Evolutionary conservation across 768 basidiomycete species (phyloP), one percentile per base, ranked within the genome.

Genomic region (Candolleomyces eurysporus): DNA sequence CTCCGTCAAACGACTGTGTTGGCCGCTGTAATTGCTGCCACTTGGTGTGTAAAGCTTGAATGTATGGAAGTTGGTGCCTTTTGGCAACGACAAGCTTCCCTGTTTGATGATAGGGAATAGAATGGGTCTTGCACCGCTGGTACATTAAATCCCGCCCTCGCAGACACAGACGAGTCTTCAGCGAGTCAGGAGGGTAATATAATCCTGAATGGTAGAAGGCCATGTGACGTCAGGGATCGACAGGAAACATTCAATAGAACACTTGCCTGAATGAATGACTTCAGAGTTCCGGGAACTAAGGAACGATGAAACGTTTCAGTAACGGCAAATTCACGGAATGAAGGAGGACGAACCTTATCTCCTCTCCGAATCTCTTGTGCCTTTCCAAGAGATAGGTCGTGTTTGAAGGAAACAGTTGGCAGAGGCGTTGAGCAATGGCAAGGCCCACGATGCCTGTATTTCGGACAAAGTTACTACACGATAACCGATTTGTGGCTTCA

Each of bases 71-170:
- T 66, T 98, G 94, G 54, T 81, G 77, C 17, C 77, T 73, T 17
- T 79, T 84, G 0, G 92, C 96, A 45, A 98, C 90, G 1, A 98
- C 86, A 17, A 99, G 88, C 75, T 98, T 99, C 45, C 95, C 94
- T 0, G 86, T 84, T 71, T 89, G 91, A 50, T 80, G 81, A 69
- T 85, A 78, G 0, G 89, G 88, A 42, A 98, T 84, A 51, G 80
- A 77, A 63, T 87, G 73, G 14, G 70, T 61, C 48, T 81, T 64
- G 75, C 94, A 97, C 55, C 85, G 84, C 22, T 87, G 78, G 68
- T 98, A 98, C 63, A 98, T 80, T 64, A 97, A 75, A 57, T 90
- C 81, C 31, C 96, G 83, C 3, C 96, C 96, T 45, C 92, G 87
- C 31, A 96, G 79, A 70, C 95, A 98, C 30, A 97, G 78, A 19